Evolutionary conservation across 2,329 filamentous ascomycete genomes (phyloP).

Genomic region (Dryadomyces quercivorus): DNA sequence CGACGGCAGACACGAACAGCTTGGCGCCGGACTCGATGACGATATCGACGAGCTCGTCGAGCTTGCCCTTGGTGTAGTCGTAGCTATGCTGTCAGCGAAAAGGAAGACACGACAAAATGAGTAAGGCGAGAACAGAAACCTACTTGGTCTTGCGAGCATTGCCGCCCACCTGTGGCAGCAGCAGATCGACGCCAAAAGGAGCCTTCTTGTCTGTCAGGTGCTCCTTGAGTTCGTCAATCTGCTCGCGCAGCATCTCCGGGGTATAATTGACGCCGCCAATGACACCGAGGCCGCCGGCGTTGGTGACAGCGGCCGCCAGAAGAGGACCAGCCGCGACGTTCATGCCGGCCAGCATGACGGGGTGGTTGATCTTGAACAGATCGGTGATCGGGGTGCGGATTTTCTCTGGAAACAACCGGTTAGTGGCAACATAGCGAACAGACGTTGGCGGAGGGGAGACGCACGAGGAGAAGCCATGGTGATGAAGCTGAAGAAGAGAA

Average conservation of each 20-base stretch:
- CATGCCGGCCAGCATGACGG: constrained; percentile 92
- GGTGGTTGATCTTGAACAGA: constrained; percentile 96
- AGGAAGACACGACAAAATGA: too few relatives aligned
- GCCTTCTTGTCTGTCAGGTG: constrained; percentile 82
- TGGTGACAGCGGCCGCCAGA: constrained; percentile 91
- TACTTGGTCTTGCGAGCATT: constrained; percentile 88
- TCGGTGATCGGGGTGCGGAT: constrained; percentile 88
- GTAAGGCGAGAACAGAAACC: constrained; percentile 13
- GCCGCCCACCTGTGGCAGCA: constrained; percentile 89
- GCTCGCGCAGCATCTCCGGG: constrained; percentile 90
- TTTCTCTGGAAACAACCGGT: constrained; percentile 44
- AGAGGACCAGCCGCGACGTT: constrained; percentile 96
- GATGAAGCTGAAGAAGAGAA: constrained; percentile 10
- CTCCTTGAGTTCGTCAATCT: constrained; percentile 88
- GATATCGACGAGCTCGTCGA: constrained; percentile 78
- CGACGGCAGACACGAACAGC: constrained; percentile 94
- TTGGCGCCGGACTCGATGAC: constrained; percentile 85
- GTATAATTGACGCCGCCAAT: constrained; percentile 94
- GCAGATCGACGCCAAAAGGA: constrained; percentile 86
- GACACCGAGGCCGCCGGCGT: constrained; percentile 91
- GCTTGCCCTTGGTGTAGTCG: constrained; percentile 99
- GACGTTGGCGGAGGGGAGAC: constrained; percentile 17
- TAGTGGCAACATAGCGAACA: not conserved
- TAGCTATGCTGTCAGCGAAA: constrained; percentile 51
- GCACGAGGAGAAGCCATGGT: constrained; percentile 72